Percentiles rank a stretch among this genome's conserved stretches.
These are phyloP conservation scores for Clohesyomyces aquaticus DNA, from an alignment of 495 filamentous ascomycete genomes.

Conservation along the genomic window DNA sequence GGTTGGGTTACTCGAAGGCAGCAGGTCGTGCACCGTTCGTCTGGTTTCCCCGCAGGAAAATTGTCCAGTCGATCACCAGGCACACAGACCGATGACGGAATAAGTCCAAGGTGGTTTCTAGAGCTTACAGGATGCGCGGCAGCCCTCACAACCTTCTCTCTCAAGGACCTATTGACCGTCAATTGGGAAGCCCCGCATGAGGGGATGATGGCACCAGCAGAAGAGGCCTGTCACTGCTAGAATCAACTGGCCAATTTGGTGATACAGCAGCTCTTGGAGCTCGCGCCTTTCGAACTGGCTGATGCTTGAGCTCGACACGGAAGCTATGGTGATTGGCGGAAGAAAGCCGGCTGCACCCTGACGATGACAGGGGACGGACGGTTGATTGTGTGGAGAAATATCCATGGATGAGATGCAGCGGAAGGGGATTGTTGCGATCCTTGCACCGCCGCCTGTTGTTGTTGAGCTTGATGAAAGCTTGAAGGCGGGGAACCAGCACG, in stretches of 20 bases:
- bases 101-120: too few species aligned
- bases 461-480: background rate
- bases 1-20: background rate
- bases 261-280: background rate
- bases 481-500: background rate
- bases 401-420: slow-evolving; percentile 23
- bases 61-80: slow-evolving; percentile 22
- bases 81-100: slow-evolving; percentile 25
- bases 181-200: background rate
- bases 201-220: background rate
- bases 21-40: background rate
- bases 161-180: background rate
- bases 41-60: slow-evolving; percentile 28
- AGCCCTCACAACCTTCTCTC: background rate
- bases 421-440: slow-evolving; percentile 25
- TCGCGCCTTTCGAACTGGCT: background rate
- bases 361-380: slow-evolving; percentile 16
- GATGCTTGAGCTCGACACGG: background rate
- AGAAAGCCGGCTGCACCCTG: slow-evolving; percentile 11
- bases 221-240: background rate
- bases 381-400: slow-evolving; percentile 19
- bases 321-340: slow-evolving; percentile 27
- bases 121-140: background rate
- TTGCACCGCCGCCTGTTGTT: too few species aligned
- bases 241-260: background rate